phyloP scores from a whole-genome alignment of 2,329 filamentous ascomycete genomes.

The Aspergillus flavus region DNA sequence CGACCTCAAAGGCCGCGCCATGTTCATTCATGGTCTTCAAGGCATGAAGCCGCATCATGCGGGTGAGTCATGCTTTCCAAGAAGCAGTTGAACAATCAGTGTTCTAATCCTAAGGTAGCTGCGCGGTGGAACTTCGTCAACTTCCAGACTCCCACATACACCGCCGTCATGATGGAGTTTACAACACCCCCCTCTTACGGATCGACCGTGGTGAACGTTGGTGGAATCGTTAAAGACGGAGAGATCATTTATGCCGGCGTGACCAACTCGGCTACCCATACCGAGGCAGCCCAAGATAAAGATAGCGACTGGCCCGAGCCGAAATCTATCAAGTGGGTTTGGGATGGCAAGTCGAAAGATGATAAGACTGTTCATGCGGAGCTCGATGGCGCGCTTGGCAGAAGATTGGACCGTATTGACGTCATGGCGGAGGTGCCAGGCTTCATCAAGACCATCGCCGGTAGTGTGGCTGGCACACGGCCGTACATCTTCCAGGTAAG shows the following conservation, averaged over 20 bases:
- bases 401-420: conserved; percentile 79
- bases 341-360: conserved; percentile 77
- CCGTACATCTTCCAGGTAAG: conserved; percentile 96
- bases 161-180: conserved; percentile 93
- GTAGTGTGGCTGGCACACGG: conserved; percentile 84
- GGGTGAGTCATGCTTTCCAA: conserved; percentile 50
- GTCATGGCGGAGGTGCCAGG: conserved; percentile 96
- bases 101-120: conserved; percentile 48
- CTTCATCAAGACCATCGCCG: conserved; percentile 93
- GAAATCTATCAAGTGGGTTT: conserved; percentile 71
- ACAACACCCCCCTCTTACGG: conserved; percentile 93
- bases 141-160: conserved; percentile 85
- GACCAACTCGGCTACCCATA: conserved; percentile 68
- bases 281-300: conserved; percentile 68
- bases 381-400: conserved; percentile 69
- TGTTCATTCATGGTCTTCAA: conserved; percentile 85
- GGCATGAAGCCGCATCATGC: conserved; percentile 99
- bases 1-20: conserved; percentile 76
- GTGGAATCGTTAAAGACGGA: conserved; percentile 77
- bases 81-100: neutral
- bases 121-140: conserved; percentile 90
- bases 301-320: conserved; percentile 91
- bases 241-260: conserved; percentile 75
- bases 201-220: conserved; percentile 78
- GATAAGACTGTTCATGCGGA: conserved; percentile 71